A percentile compares a stretch with the other conserved stretches of the same genome.
Evolutionary conservation across 208 protist species (phyloP).

Genomic region (Strigomonas culicis): DNA sequence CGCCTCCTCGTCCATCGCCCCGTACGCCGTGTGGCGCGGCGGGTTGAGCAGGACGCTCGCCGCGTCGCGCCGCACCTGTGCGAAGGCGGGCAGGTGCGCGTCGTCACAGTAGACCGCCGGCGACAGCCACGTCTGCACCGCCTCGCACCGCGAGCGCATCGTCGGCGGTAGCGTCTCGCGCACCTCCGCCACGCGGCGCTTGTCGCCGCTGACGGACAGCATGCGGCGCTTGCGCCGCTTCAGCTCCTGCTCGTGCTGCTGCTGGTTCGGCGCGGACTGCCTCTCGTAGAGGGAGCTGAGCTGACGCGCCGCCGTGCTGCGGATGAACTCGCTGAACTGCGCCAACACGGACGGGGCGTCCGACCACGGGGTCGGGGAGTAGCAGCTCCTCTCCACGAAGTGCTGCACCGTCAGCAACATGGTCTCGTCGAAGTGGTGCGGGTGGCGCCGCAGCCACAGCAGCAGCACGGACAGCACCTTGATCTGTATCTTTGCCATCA

Average conservation of each 20-base stretch:
- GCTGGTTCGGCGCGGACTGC: background rate
- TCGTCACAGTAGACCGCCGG: background rate
- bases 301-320: conserved; percentile 18
- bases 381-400: conserved; percentile 48
- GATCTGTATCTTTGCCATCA: conserved; percentile 39
- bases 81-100: too few relatives aligned
- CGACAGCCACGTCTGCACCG: background rate
- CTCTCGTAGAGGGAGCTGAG: background rate
- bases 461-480: conserved; percentile 49
- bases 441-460: conserved; percentile 46
- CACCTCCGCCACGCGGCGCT: background rate
- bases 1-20: too few relatives aligned
- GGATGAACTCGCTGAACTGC: conserved; percentile 49
- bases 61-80: too few relatives aligned
- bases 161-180: conserved; percentile 4
- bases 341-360: conserved; percentile 40
- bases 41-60: too few relatives aligned
- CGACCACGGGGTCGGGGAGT: conserved; percentile 27
- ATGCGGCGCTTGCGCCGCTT: background rate
- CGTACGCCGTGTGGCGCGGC: too few relatives aligned
- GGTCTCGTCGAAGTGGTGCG: conserved; percentile 46
- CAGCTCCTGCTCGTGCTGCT: background rate
- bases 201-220: conserved; percentile 1
- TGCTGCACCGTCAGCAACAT: conserved; percentile 43
- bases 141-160: background rate